Evolutionary conservation across 1,284 basidiomycete species (phyloP).

Genomic region (Gymnopus androsaceus): DNA sequence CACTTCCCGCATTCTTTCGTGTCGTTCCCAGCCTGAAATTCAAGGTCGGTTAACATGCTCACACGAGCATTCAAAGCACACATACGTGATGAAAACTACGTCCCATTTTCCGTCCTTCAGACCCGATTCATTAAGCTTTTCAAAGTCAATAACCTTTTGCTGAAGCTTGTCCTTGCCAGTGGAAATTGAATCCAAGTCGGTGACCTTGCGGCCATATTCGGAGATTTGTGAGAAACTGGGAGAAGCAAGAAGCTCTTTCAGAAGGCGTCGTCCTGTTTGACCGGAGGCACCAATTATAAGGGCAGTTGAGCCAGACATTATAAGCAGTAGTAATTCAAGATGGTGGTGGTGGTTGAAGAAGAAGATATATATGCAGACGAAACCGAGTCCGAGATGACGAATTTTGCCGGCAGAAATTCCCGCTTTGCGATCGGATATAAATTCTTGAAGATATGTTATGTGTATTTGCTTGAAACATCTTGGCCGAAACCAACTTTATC

Average conservation of each 20-base stretch:
- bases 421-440: too few relatives aligned
- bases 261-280: conserved; percentile 55
- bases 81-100: conserved; percentile 63
- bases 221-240: conserved; percentile 56
- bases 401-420: too few relatives aligned
- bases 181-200: conserved; percentile 38
- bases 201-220: conserved; percentile 67
- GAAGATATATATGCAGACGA: background rate
- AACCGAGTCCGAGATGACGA: too few relatives aligned
- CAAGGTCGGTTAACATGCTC: background rate
- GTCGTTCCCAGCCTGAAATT: conserved; percentile 62
- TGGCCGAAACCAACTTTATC: too few relatives aligned
- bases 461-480: too few relatives aligned
- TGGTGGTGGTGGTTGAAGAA: background rate
- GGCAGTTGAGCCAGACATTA: conserved; percentile 42
- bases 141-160: conserved; percentile 67
- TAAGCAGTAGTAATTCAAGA: background rate
- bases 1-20: conserved; percentile 58
- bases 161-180: conserved; percentile 50
- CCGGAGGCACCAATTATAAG: conserved; percentile 71
- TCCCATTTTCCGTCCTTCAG: conserved; percentile 63
- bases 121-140: conserved; percentile 54
- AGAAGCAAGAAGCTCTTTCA: conserved; percentile 57
- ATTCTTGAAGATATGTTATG: too few relatives aligned
- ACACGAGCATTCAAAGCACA: conserved; percentile 10